Conservation (phyloP, 805 yeast species). For the Candida taoyuanica region DNA sequence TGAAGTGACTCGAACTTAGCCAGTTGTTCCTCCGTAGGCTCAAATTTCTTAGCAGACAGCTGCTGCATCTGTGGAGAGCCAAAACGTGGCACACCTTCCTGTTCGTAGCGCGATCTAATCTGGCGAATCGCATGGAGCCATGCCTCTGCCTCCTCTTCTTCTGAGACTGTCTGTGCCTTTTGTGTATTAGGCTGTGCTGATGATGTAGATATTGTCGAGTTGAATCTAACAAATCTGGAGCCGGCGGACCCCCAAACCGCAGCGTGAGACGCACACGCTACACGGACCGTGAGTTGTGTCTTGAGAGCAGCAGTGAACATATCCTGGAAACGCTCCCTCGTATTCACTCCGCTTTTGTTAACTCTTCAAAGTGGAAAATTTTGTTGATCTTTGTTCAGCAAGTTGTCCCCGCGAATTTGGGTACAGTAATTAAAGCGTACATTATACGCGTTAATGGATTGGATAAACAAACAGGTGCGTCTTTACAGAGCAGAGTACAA, state of each 20-base stretch:
- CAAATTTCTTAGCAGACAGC: conserved; percentile 32
- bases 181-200: conserved; percentile 5
- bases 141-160: conserved; percentile 31
- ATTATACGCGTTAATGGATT: too few species aligned
- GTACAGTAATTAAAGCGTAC: too few species aligned
- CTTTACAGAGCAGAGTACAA: too few species aligned
- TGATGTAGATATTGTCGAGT: conserved; percentile 8
- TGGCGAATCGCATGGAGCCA: conserved; percentile 43
- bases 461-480: too few species aligned
- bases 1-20: conserved; percentile 48
- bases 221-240: conserved; percentile 7
- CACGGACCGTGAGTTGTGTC: neutral
- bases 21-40: conserved; percentile 62
- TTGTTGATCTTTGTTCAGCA: conserved; percentile 3
- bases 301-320: conserved; percentile 17
- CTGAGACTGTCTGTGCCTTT: conserved; percentile 5
- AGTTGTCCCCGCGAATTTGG: neutral
- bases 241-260: neutral
- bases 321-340: too few species aligned
- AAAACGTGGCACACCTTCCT: conserved; percentile 32
- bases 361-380: conserved; percentile 4
- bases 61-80: conserved; percentile 25
- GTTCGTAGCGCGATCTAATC: conserved; percentile 28
- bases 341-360: too few species aligned
- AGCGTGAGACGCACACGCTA: neutral